These are phyloP conservation scores for Pseudocercospora fuligena DNA, from an alignment of 2,329 filamentous ascomycete species.

Conservation along the genomic window DNA sequence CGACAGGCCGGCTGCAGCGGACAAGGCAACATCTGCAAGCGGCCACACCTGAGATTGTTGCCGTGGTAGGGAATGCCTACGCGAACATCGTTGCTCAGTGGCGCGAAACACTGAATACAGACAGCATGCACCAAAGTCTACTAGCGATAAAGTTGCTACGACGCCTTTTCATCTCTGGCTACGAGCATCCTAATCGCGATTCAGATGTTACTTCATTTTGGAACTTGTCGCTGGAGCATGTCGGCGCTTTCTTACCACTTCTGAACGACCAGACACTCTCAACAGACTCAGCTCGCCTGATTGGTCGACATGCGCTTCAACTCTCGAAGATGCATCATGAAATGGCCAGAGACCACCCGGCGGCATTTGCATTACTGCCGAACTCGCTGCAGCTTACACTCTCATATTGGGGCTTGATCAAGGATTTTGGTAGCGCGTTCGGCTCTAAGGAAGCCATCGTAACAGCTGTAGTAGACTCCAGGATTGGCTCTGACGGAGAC, in stretches of 20 bases:
- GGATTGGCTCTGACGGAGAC: conserved; percentile 53
- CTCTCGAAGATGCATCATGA: conserved; percentile 89
- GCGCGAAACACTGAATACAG: conserved; percentile 47
- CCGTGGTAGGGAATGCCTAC: conserved; percentile 78
- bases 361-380: conserved; percentile 81
- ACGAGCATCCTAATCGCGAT: conserved; percentile 81
- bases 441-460: conserved; percentile 55
- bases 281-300: conserved; percentile 42
- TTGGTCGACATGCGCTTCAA: conserved; percentile 88
- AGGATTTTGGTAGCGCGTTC: conserved; percentile 76
- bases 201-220: conserved; percentile 79
- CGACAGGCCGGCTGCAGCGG: conserved; percentile 75
- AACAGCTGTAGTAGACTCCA: conserved; percentile 39
- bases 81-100: conserved; percentile 71
- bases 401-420: conserved; percentile 84
- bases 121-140: conserved; percentile 76
- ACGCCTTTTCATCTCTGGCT: conserved; percentile 78
- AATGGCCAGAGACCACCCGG: conserved; percentile 78
- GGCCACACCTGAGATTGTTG: conserved; percentile 81
- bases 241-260: conserved; percentile 70
- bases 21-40: conserved; percentile 78
- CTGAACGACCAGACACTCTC: conserved; percentile 39
- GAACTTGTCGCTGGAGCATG: conserved; percentile 75
- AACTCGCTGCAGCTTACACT: conserved; percentile 76
- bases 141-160: conserved; percentile 79